Evolutionary conservation across 306 rosid genomes (phyloP), one percentile per base, ranked within the genome.

Genomic region (Lathyrus oleraceus): DNA sequence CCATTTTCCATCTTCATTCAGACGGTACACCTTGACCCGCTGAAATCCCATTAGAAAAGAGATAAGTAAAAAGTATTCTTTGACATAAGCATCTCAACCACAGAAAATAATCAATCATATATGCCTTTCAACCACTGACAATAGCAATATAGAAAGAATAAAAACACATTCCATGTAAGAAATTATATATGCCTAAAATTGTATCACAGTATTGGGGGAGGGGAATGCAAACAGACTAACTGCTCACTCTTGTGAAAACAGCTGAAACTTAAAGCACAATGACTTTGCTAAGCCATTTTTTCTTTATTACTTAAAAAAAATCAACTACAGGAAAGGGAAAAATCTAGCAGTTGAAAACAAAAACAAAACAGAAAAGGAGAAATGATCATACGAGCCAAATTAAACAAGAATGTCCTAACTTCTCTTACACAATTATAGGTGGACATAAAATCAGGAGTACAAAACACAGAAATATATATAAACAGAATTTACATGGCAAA

Each of bases 11-110:
- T 87, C 97, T n/a, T 84, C 96, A 81, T 78, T 90, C 77, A 93
- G 76, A 35, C 98, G 98, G 76, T 93, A 93, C 32, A 93, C 96
- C 86, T 93, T 93, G 66, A 93, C 98, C 42, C 98, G 97, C 98
- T 93, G 98, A 77, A 81, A 78, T 69, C 35, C 72, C 78, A 56
- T 38, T 59, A 71, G 36, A 71, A 57, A 48, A 59, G 52, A 81
- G 44, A 59, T 67, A 16, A 70, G 72, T 75, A 47, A 48, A 48
- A 4, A 70, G 60, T 35, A 61, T 71, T 35, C 44, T 49, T 60
- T 67, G 19, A 52, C 15, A 60, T 17, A 4, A 3, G 65, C 53
- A 28, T 43, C 70, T 57, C 57, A 54, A 68, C 56, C 61, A 78
- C 11, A 32, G 16, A 30, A 59, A 53, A 19, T 8, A 32, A 32